Evolutionary conservation across 192 early-diverging fungal species (phyloP), one percentile per base, ranked within the genome.

Genomic region (Dimargaris verticillata): DNA sequence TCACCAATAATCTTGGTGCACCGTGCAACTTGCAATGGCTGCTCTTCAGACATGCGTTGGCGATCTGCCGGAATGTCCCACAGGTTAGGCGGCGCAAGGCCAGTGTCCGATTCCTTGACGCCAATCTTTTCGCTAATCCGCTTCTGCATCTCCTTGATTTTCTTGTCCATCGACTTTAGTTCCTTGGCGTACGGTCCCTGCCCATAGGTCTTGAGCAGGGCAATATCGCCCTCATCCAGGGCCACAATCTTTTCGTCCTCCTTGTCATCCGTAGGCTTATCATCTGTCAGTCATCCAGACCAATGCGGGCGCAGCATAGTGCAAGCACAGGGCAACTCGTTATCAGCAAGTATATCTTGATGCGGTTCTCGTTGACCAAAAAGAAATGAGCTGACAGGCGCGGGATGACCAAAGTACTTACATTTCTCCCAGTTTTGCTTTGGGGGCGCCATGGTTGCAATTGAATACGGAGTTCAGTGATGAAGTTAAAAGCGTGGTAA

Each of bases 11-110:
- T 96, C 75, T 99, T 99, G 71, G 92, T 97, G 80, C 94, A 97
- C 28, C 93, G 84, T 4, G 96, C 96, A 20, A 99, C 92, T 80
- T 89, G 70, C 50, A 69, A 55, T 85, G 72, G 62, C 53, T 97
- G 93, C 68, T 99, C 94, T 67, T 96, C 91, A 65, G 81, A 80
- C 86, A 94, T 93, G 43, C 93, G 78, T 70, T 96, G 93, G 79
- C 95, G 96, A 75, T 99, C 96, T 11, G 94, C 91, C 51, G 94
- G 96, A 58, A 99, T 86, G 72, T 99, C 96, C 96, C 96, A 99
- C 66, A 96, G 73, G 66, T 92, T 97, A 51, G 96, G 96, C 57
- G 89, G 89, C 6, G 96, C 93, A 38, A 99, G 78, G 50, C 96
- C 96, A 55, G 96, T 97, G 71, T 99, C 95, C 22, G 88, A 85